A percentile compares a stretch with the other conserved stretches of the same genome.
These are phyloP conservation scores for Pilasporangium apinafurcum DNA, from an alignment of 352 stramenopile species.

Conservation along the genomic window DNA sequence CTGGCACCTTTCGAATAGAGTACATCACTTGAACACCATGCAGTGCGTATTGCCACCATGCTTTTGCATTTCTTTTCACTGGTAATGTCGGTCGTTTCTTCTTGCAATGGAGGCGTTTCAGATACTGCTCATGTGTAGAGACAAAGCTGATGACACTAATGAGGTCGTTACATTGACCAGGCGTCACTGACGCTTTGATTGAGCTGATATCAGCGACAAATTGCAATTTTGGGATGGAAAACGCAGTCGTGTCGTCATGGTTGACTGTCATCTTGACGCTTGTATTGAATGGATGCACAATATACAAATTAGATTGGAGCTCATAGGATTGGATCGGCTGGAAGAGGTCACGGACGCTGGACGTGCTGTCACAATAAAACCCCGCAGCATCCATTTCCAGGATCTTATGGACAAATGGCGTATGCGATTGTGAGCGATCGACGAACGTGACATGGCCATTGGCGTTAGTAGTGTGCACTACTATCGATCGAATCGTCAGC, in stretches of 20 bases:
- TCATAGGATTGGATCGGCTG: slow-evolving; percentile 11
- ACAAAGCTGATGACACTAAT: slow-evolving; percentile 74
- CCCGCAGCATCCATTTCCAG: slow-evolving; percentile 52
- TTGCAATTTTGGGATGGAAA: slow-evolving; percentile 64
- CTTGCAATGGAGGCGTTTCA: slow-evolving; percentile 76
- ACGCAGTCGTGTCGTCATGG: slow-evolving; percentile 57
- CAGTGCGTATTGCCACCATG: slow-evolving; percentile 80
- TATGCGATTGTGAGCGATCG: slow-evolving; percentile 67
- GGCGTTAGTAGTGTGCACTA: slow-evolving; percentile 67
- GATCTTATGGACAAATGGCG: slow-evolving; percentile 74
- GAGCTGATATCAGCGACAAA: slow-evolving; percentile 66
- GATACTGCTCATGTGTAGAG: slow-evolving; percentile 73
- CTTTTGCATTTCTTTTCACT: slow-evolving; percentile 32
- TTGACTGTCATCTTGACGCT: slow-evolving; percentile 75
- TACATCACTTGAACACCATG: slow-evolving; percentile 64
- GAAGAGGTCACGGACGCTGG: slow-evolving; percentile 15
- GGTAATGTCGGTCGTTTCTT: slow-evolving; percentile 48
- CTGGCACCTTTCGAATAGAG: slow-evolving; percentile 10
- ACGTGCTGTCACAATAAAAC: slow-evolving; percentile 59
- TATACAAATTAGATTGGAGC: slow-evolving; percentile 28
- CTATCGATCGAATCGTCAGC: slow-evolving; percentile 70
- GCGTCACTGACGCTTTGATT: slow-evolving; percentile 55
- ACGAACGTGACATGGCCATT: slow-evolving; percentile 78
- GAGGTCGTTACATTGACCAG: slow-evolving; percentile 71
- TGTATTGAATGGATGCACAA: slow-evolving; percentile 71